Conservation (phyloP, 768 basidiomycete species). For the Rhizopogon vesiculosus region DNA sequence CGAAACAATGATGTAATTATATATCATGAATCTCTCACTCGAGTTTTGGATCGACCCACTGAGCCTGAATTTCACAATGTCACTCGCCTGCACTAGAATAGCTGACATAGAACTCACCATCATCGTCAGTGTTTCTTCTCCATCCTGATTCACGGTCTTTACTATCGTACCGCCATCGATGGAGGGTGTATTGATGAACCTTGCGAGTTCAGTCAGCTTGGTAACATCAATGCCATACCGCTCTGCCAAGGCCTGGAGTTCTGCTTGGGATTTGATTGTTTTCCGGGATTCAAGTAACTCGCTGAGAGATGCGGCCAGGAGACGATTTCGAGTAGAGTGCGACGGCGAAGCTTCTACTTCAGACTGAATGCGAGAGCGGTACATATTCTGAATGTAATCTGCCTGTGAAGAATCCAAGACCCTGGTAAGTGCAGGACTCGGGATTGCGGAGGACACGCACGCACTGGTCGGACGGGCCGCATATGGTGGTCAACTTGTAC, state of each 20-base stretch:
- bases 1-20: not conserved
- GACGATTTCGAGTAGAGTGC: constrained; percentile 42
- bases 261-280: constrained; percentile 30
- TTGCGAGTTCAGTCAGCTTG: constrained; percentile 47
- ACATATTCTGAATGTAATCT: constrained; percentile 37
- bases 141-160: constrained; percentile 44
- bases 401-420: constrained; percentile 10
- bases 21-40: not conserved
- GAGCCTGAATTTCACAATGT: constrained; percentile 14
- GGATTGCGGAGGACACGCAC: constrained; percentile 6
- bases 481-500: constrained; percentile 68
- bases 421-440: not conserved
- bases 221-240: constrained; percentile 51
- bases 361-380: constrained; percentile 48
- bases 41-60: constrained; percentile 21
- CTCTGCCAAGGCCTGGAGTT: constrained; percentile 46
- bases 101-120: constrained; percentile 35
- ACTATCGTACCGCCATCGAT: constrained; percentile 42
- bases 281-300: constrained; percentile 66
- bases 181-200: constrained; percentile 62
- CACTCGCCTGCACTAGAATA: not conserved
- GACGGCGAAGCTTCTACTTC: constrained; percentile 48
- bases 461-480: constrained; percentile 45
- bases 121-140: constrained; percentile 48
- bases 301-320: constrained; percentile 48